phyloP scores from a whole-genome alignment of 768 basidiomycete genomes.

The Ramaria rubella region DNA sequence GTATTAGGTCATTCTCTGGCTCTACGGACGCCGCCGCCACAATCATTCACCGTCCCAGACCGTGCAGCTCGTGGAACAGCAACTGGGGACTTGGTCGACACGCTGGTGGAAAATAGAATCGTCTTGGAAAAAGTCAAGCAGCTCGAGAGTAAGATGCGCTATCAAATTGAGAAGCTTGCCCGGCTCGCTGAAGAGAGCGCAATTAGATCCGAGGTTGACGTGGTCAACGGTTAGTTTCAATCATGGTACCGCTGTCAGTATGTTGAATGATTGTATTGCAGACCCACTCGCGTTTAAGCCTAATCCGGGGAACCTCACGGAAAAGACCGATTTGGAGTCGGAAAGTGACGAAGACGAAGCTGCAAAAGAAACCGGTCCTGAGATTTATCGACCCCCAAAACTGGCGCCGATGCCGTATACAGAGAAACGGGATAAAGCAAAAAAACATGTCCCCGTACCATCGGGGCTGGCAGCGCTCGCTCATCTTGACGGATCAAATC shows the following conservation, averaged over 20 bases:
- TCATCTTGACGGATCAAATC: constrained; percentile 49
- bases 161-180: constrained; percentile 94
- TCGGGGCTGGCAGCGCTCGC: constrained; percentile 51
- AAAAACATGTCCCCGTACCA: constrained; percentile 51
- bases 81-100: constrained; percentile 73
- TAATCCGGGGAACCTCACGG: constrained; percentile 70
- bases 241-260: not conserved
- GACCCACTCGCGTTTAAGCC: constrained; percentile 92
- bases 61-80: constrained; percentile 49
- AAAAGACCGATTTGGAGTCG: constrained; percentile 30
- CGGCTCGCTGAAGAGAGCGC: constrained; percentile 60
- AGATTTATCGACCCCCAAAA: constrained; percentile 78
- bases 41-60: constrained; percentile 46
- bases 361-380: constrained; percentile 23
- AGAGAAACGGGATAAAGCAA: constrained; percentile 45
- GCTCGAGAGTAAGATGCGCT: constrained; percentile 81
- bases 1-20: constrained; percentile 58
- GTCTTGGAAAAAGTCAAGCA: constrained; percentile 84
- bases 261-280: constrained; percentile 25
- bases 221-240: constrained; percentile 50
- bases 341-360: constrained; percentile 31
- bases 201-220: constrained; percentile 30
- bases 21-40: constrained; percentile 40
- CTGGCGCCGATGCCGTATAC: constrained; percentile 85
- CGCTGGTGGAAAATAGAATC: constrained; percentile 71